Base-by-base conservation (phyloP, 805 yeast species). In the Sungouiella thailandica region DNA sequence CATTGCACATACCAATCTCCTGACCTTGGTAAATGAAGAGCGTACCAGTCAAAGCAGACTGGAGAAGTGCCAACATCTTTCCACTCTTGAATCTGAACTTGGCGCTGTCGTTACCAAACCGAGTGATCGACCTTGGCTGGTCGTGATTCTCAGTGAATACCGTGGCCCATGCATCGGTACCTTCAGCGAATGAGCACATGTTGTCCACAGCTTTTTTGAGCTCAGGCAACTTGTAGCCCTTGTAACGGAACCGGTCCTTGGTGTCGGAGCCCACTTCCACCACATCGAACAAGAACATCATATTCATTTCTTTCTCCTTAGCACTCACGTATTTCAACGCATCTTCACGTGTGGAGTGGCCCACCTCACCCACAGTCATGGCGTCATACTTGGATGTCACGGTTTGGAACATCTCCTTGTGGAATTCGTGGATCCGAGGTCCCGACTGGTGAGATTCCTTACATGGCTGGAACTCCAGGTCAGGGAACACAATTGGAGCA, bases 21-120 rank as follows among this genome's bases (percentile, higher is more conserved):
- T 76, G 82, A 32, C 81, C 82, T 53, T 76, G 80, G 54, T 74
- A 76, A 25, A 76, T 55, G 54, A 62, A 76, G 34, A 73, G 52
- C 10, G 81, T 74, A 31, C 82, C 80, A 18, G 75, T 68, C 43
- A 74, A 60, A 10, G 76, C 47, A 9, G 62, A 35, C 40, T 68
- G 65, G 48, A 76, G 51, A 29, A 68, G 40, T 12, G 76, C 62
- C 40, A 76, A 49, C 49, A 74, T 52, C 54, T 76, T 76, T 18
- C 76, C 74, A 18, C 74, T 62, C 32, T 54, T 48, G 32, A 47
- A 57, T 28, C 67, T 51, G 42, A 41, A 57, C 36, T 50, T 45
- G 9, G 43, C 43, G 28, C 33, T 24, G 31, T 62, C 68, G 51
- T 63, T 61, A 29, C 76, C 78, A 48, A 72, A 74, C 46, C 80